These are phyloP conservation scores for Kwoniella europaea DNA, from an alignment of 768 basidiomycete species.

Conservation along the genomic window DNA sequence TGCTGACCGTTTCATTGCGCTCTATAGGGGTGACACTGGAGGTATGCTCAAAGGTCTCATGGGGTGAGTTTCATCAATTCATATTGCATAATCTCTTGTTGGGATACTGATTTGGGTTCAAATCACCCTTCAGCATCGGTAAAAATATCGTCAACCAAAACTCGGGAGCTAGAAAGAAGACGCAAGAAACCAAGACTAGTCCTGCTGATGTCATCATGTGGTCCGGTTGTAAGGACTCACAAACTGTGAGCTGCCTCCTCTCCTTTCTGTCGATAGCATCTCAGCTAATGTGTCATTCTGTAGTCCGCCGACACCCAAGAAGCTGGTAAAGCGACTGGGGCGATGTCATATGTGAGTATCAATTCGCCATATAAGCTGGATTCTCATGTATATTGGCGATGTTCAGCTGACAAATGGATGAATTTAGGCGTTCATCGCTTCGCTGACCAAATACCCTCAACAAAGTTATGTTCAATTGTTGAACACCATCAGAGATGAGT, in stretches of 20 bases:
- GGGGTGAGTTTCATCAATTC: constrained; percentile 52
- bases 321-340: constrained; percentile 62
- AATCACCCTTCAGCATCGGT: constrained; percentile 50
- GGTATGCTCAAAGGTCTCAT: constrained; percentile 76
- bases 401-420: neutral
- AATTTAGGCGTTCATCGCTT: constrained; percentile 56
- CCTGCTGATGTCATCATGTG: constrained; percentile 73
- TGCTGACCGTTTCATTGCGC: constrained; percentile 1
- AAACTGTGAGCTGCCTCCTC: constrained; percentile 48
- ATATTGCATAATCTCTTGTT: no score
- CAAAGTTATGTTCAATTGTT: constrained; percentile 57
- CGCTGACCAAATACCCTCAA: constrained; percentile 59
- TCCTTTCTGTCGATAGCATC: neutral
- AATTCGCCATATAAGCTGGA: constrained; percentile 3
- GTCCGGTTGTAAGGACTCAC: constrained; percentile 62
- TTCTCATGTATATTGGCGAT: neutral
- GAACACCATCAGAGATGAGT: constrained; percentile 59
- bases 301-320: constrained; percentile 61
- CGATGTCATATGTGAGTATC: constrained; percentile 60
- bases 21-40: constrained; percentile 73
- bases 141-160: constrained; percentile 73
- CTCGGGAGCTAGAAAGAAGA: constrained; percentile 67
- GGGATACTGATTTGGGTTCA: no score
- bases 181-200: constrained; percentile 70
- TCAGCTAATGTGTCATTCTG: constrained; percentile 3